Evolutionary conservation across 805 yeast genomes (phyloP).

Genomic region (Sungouiozyma ichnusensis): DNA sequence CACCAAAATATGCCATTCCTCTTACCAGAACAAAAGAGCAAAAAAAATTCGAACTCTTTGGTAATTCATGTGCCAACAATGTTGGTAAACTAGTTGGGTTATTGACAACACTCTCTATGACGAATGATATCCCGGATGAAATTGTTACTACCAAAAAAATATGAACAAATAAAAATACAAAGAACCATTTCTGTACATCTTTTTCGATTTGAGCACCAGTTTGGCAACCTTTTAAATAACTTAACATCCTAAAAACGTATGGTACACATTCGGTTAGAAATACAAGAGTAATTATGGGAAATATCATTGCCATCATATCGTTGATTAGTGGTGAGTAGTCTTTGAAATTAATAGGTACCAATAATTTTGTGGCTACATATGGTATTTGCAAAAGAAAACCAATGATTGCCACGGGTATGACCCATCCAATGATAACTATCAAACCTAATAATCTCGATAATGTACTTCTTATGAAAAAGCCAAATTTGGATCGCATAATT

Average conservation of each 20-base stretch:
- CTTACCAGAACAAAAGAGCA: conserved; percentile 65
- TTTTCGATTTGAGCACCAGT: conserved; percentile 55
- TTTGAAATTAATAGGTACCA: conserved; percentile 33
- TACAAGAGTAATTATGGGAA: conserved; percentile 60
- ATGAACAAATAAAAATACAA: conserved; percentile 69
- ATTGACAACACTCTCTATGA: conserved; percentile 49
- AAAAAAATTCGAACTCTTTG: conserved; percentile 80
- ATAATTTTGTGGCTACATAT: conserved; percentile 35
- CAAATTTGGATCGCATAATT: conserved; percentile 29
- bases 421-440: conserved; percentile 54
- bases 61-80: conserved; percentile 65
- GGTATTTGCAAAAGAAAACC: conserved; percentile 70
- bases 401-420: conserved; percentile 72
- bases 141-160: conserved; percentile 76
- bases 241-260: conserved; percentile 42
- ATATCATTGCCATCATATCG: conserved; percentile 46
- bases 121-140: conserved; percentile 63
- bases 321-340: conserved; percentile 43
- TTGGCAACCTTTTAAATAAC: conserved; percentile 45
- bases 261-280: conserved; percentile 56
- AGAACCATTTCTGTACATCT: conserved; percentile 71
- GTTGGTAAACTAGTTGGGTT: conserved; percentile 67
- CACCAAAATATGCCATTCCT: conserved; percentile 69
- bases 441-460: conserved; percentile 38
- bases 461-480: conserved; percentile 31